These are phyloP conservation scores for Sphaerulina populicola DNA, from an alignment of 2,329 filamentous ascomycete species.

Conservation along the genomic window DNA sequence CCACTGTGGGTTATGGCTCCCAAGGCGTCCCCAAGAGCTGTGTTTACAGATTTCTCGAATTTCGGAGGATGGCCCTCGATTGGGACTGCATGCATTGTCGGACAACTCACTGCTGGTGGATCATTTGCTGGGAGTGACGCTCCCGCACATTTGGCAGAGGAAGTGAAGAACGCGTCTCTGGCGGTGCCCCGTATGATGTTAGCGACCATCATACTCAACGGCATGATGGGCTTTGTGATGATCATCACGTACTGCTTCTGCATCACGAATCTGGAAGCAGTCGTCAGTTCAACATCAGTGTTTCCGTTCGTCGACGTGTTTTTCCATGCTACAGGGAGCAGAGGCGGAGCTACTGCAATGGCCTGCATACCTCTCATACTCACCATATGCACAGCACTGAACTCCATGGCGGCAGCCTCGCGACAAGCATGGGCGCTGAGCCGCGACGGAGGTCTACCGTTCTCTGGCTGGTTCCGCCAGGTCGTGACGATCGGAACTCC, in stretches of 20 bases:
- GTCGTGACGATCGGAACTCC: conserved; percentile 9
- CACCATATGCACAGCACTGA: conserved; percentile 14
- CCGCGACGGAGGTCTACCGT: conserved; percentile 36
- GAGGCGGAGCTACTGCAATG: conserved; percentile 10
- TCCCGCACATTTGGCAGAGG: conserved; percentile 22
- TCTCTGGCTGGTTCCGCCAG: conserved; percentile 18
- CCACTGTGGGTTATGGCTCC: conserved; percentile 40
- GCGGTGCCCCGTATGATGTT: conserved; percentile 42
- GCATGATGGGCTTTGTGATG: conserved; percentile 38
- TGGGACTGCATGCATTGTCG: conserved; percentile 39
- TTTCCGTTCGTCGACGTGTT: conserved; percentile 34
- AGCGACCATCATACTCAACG: conserved; percentile 39
- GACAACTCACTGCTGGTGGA: conserved; percentile 22
- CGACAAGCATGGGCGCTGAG: conserved; percentile 37
- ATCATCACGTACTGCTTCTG: conserved; percentile 36
- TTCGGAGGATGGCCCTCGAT: conserved; percentile 38
- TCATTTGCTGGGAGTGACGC: conserved; percentile 13
- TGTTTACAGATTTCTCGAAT: conserved; percentile 38
- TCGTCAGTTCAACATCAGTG: conserved; percentile 17
- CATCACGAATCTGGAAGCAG: conserved; percentile 32
- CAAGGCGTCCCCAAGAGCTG: conserved; percentile 42
- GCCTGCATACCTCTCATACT: conserved; percentile 12
- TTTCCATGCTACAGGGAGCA: conserved; percentile 6
- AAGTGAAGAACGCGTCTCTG: conserved; percentile 27
- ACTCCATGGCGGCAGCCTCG: conserved; percentile 33